Evolutionary conservation across 2,329 filamentous ascomycete species (phyloP), one percentile per base, ranked within the genome.

Genomic region (Graphiopsis chlorocephala): DNA sequence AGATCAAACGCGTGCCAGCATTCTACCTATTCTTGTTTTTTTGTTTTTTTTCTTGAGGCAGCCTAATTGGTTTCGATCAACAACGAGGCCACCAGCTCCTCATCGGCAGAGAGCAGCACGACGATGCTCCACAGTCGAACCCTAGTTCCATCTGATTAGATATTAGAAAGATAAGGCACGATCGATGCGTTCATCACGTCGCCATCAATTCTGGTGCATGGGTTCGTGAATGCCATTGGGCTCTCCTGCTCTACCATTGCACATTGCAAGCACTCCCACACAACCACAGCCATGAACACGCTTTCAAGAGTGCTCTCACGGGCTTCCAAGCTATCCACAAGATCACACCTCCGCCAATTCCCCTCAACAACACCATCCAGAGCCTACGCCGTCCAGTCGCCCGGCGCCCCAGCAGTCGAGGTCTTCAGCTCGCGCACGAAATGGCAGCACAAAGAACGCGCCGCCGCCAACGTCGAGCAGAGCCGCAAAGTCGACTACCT

Each of bases 351-450:
- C 20, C 29, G 29, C 53, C n/a, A 29, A 8, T 58, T 58, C 15
- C 55, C 6, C 2, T 12, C 28, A 55, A 42, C 23, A 23, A 53
- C 48, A 53, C 35, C 61, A 12, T 28, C 38, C n/a, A 64, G 70
- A 35, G 58, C 66, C 64, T 97, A 95, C 79, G 93, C 94, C 60
- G 86, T 91, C 65, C 90, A 93, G 78, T 85, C 91, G 23, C 84
- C 91, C 2, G 91, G 92, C 66, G 86, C 87, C 47, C 91, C 93
- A 28, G 87, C 88, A 42, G 87, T 96, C 71, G 90, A 97, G 71
- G 91, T 99, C 77, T 99, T 99, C 86, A 96, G 96, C 79, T 86
- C 88, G 67, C 86, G 86, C 70, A 87, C 89, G 25, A 99, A 99
- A 83, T 93, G 91, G 83, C 81, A 95, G 57, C 95, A 99, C 76